Evolutionary conservation across 768 basidiomycete species (phyloP).

Genomic region (Psilocybe sp.): DNA sequence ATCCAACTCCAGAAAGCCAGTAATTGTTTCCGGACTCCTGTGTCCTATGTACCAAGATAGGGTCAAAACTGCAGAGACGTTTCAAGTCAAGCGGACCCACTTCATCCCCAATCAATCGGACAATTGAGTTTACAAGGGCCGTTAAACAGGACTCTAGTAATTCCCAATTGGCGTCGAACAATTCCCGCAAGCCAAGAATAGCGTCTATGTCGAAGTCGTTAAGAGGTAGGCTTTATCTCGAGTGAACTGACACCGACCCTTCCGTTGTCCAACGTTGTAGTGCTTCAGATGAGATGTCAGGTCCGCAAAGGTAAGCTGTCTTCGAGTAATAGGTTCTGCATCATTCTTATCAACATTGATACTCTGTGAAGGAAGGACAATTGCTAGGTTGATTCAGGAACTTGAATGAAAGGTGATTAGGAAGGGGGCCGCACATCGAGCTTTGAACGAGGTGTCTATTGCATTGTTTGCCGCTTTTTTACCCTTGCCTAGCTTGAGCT

Average conservation of each 20-base stretch:
- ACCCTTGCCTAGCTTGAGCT: slow-evolving; percentile 94
- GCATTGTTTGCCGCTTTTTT: slow-evolving; percentile 81
- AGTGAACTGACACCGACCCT: slow-evolving; percentile 44
- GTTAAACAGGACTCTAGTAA: slow-evolving; percentile 52
- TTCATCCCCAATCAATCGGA: slow-evolving; percentile 80
- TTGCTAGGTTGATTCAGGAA: slow-evolving; percentile 51
- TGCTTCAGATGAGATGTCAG: slow-evolving; percentile 79
- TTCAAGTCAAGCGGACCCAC: slow-evolving; percentile 35
- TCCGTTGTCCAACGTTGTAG: slow-evolving; percentile 73
- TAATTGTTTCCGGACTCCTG: slow-evolving; percentile 71
- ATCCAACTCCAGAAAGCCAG: slow-evolving; percentile 73
- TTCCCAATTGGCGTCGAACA: slow-evolving; percentile 61
- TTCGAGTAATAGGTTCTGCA: slow-evolving; percentile 65
- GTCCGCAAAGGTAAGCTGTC: slow-evolving; percentile 74
- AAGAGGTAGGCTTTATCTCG: not conserved
- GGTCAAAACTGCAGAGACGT: not conserved
- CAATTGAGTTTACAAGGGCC: slow-evolving; percentile 54
- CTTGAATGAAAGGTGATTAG: not conserved
- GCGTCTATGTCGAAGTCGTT: slow-evolving; percentile 49
- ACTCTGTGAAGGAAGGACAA: slow-evolving; percentile 84
- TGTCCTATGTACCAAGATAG: slow-evolving; percentile 56
- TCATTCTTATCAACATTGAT: slow-evolving; percentile 58
- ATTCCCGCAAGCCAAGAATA: slow-evolving; percentile 66
- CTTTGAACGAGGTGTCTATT: slow-evolving; percentile 94
- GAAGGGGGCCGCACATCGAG: slow-evolving; percentile 63